Conservation (phyloP, 495 filamentous ascomycete species). For the Venustampulla echinocandica region DNA sequence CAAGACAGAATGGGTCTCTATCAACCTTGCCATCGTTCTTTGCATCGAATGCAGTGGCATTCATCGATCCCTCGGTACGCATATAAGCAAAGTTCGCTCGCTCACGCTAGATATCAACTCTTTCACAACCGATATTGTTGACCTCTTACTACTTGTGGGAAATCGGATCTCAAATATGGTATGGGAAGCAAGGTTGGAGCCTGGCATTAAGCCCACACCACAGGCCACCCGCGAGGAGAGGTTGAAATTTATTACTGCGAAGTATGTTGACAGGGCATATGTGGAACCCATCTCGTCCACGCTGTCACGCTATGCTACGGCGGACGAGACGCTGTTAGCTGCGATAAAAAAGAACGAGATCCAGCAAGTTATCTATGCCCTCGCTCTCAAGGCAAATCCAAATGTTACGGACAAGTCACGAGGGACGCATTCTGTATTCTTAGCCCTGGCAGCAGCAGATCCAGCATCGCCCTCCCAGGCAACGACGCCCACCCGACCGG, state of each 20-base stretch:
- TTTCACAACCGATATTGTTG: slow-evolving; percentile 92
- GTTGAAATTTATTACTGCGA: slow-evolving; percentile 85
- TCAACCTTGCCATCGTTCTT: slow-evolving; percentile 91
- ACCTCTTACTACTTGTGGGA: slow-evolving; percentile 85
- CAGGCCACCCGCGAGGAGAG: slow-evolving; percentile 80
- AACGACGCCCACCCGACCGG: slow-evolving; percentile 21
- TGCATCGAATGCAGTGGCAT: slow-evolving; percentile 99
- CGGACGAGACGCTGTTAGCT: slow-evolving; percentile 87
- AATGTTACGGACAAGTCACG: slow-evolving; percentile 82
- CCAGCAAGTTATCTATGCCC: slow-evolving; percentile 79
- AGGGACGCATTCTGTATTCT: slow-evolving; percentile 76
- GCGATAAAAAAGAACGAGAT: slow-evolving; percentile 93
- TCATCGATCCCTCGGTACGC: slow-evolving; percentile 90
- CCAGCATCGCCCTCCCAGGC: slow-evolving; percentile 58
- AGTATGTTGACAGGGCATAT: slow-evolving; percentile 79
- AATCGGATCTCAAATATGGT: slow-evolving; percentile 95
- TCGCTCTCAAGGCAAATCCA: slow-evolving; percentile 79
- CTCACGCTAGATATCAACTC: slow-evolving; percentile 91
- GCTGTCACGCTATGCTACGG: slow-evolving; percentile 63
- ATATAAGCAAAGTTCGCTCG: slow-evolving; percentile 95
- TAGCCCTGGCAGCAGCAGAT: slow-evolving; percentile 91
- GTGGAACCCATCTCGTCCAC: slow-evolving; percentile 71
- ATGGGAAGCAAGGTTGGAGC: slow-evolving; percentile 83
- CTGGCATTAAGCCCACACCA: slow-evolving; percentile 56
- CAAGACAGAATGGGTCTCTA: slow-evolving; percentile 97